Conservation (phyloP, 192 early-diverging fungal species). For the Coemansia aciculifera region DNA sequence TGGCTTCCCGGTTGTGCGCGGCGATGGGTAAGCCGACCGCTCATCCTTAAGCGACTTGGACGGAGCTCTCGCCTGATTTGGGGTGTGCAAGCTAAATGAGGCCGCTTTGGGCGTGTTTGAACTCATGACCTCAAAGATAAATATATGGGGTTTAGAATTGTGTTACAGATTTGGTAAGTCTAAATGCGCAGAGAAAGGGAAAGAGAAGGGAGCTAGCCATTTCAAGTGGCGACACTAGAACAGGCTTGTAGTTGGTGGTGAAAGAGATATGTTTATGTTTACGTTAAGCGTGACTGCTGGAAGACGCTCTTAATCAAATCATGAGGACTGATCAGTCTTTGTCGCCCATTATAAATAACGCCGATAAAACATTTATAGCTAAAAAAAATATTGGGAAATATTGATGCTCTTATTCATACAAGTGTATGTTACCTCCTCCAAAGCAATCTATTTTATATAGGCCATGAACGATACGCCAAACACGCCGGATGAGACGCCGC, state of each 20-base stretch:
- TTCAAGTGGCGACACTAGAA: background rate
- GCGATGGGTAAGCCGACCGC: constrained; percentile 22
- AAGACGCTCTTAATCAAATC: background rate
- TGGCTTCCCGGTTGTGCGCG: constrained; percentile 29
- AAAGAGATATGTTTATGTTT: constrained; percentile 22
- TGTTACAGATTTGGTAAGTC: background rate
- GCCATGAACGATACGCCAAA: constrained; percentile 49
- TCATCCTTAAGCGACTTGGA: constrained; percentile 26
- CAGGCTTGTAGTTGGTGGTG: background rate
- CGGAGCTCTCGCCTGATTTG: constrained; percentile 9
- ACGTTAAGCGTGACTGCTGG: background rate
- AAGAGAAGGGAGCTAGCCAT: background rate
- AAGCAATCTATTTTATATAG: background rate
- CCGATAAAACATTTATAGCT: background rate
- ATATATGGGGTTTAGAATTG: background rate
- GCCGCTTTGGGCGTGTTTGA: constrained; percentile 24
- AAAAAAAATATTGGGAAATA: background rate
- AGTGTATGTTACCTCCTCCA: background rate
- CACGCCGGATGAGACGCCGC: constrained; percentile 51
- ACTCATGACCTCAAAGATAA: constrained; percentile 10
- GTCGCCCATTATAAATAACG: background rate
- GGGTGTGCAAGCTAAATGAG: constrained; percentile 14
- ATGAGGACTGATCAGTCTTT: too few relatives aligned
- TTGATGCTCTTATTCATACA: background rate
- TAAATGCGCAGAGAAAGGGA: background rate